Evolutionary conservation across 2,329 filamentous ascomycete species (phyloP), one percentile per base, ranked within the genome.

Genomic region (Trichoderma atroviride): DNA sequence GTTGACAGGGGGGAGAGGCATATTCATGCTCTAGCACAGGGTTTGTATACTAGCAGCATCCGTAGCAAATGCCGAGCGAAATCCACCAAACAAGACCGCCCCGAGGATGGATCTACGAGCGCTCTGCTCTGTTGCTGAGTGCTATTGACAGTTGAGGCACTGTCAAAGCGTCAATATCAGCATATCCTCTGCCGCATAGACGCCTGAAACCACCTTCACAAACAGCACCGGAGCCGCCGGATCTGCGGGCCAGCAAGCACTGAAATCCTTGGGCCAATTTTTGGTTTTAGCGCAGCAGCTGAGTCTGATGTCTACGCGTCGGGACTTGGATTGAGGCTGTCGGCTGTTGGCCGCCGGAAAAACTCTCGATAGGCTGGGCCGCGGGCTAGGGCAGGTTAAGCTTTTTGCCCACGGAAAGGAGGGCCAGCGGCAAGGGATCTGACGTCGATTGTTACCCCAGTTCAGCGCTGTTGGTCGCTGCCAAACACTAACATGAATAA

Each of bases 281-380:
- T 67, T 37, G 35, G 33, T 14, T 58, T 59, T 67, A 67, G 63
- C 40, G 53, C 37, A 67, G 63, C 63, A 67, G 63, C 63, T 67
- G 63, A 59, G 58, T 58, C 62, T 57, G 37, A 66, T 59, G 37
- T 67, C 43, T 67, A 62, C 43, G 40, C 65, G 56, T 68, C 65
- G 65, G 65, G 65, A 68, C 65, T 68, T 68, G 65, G 11, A 61
- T 33, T 61, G 65, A 68, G 65, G 65, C 65, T 68, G 56, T 68
- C 65, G 65, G 65, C 65, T 68, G 65, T 61, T 68, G 22, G 22
- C 29, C 43, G 31, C 29, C 65, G 57, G 65, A 61, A 68, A 68
- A 68, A 62, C 57, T 50, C 27, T 22, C 65, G 27, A 61, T 55
- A 61, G 57, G 65, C 57, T 47, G 37, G 55, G 31, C 40, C 50